These are phyloP conservation scores for Dendrobium officinale DNA, from an alignment of 106 monocot genomes.

Conservation along the genomic window DNA sequence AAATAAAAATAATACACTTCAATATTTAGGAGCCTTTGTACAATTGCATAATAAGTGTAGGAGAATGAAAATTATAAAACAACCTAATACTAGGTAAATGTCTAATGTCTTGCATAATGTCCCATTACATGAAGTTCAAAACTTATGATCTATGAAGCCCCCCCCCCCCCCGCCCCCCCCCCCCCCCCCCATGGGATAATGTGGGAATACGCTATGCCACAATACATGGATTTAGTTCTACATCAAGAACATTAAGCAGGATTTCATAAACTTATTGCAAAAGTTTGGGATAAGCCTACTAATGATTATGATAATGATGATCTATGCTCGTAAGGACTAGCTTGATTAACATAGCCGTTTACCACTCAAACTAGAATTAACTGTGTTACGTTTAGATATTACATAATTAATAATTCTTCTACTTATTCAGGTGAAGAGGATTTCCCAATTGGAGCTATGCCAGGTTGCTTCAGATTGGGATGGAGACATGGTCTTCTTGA, in stretches of 20 bases:
- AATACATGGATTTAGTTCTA: not conserved
- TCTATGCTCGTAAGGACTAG: not conserved
- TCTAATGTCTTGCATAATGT: not conserved
- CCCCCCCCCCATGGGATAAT: too few species aligned
- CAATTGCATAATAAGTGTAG: not conserved
- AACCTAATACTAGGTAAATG: not conserved
- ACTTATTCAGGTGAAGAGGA: constrained; percentile 70
- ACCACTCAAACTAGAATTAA: not conserved
- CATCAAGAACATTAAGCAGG: not conserved
- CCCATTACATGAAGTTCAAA: not conserved
- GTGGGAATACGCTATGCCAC: not conserved
- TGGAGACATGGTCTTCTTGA: constrained; percentile 97
- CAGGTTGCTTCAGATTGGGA: constrained; percentile 90
- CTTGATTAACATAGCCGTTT: not conserved
- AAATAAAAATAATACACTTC: not conserved
- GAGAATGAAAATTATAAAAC: not conserved
- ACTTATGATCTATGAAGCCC: not conserved
- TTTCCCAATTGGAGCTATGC: constrained; percentile 96
- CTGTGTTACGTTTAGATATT: not conserved
- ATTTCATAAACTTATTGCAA: not conserved
- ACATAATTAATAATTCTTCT: not conserved
- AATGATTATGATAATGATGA: not conserved
- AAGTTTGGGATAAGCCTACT: too few species aligned
- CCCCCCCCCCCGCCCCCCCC: too few species aligned
- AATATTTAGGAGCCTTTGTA: not conserved